Conservation (phyloP, 495 filamentous ascomycete genomes). For the Parmelia sp. region DNA sequence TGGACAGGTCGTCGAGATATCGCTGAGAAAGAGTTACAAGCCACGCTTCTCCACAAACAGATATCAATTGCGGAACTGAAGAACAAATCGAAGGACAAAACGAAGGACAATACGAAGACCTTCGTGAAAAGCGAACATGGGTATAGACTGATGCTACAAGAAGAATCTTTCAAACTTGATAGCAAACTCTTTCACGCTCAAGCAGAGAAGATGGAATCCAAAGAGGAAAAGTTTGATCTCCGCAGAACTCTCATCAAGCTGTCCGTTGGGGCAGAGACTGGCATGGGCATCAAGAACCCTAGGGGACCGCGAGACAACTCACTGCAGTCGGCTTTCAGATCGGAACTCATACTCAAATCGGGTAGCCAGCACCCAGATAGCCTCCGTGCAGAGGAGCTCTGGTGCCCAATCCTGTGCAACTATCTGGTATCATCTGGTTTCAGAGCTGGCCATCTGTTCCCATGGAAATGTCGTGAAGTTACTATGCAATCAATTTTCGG, state of each 20-base stretch:
- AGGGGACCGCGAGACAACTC: neutral
- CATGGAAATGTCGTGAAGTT: slow-evolving; percentile 21
- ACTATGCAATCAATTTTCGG: slow-evolving; percentile 25
- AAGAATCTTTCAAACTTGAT: neutral
- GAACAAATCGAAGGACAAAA: neutral
- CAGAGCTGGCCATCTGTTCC: slow-evolving; percentile 19
- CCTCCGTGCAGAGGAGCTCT: neutral
- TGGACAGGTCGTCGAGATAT: slow-evolving; percentile 3
- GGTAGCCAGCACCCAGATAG: neutral
- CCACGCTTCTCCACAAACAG: neutral
- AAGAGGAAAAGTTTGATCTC: slow-evolving; percentile 1
- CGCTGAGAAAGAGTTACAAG: neutral
- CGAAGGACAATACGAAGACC: neutral
- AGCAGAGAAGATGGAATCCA: slow-evolving; percentile 6
- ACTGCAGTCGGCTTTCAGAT: neutral
- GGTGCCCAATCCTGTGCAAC: neutral
- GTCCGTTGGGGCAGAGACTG: slow-evolving; percentile 1
- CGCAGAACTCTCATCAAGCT: slow-evolving; percentile 3
- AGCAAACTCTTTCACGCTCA: neutral
- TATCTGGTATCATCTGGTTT: neutral
- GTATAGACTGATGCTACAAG: neutral
- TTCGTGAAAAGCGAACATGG: neutral
- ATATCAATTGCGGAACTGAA: slow-evolving; percentile 2
- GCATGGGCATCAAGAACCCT: slow-evolving; percentile 1
- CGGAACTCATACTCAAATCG: slow-evolving; percentile 1